phyloP scores from a whole-genome alignment of 164 flowering plant species.

The Chimonanthus praecox region DNA sequence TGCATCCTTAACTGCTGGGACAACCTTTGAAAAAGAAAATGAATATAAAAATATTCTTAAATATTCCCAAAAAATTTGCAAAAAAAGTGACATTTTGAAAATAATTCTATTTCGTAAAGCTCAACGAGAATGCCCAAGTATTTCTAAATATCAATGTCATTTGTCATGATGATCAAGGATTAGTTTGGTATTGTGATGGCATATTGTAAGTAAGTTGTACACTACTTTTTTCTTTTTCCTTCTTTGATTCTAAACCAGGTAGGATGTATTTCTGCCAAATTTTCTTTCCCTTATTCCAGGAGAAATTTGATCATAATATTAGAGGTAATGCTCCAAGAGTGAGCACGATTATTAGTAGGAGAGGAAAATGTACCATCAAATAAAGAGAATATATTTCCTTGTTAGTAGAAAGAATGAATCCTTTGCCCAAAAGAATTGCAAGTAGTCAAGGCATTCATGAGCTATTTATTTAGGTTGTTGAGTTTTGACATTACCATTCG shows the following conservation, averaged over 20 bases:
- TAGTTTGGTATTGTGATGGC: too few species aligned
- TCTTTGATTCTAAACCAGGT: too few species aligned
- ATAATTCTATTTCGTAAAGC: neutral
- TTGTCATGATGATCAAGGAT: too few species aligned
- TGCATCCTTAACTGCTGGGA: neutral
- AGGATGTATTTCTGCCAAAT: too few species aligned
- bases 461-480: neutral
- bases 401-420: too few species aligned
- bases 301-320: neutral
- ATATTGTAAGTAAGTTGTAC: too few species aligned
- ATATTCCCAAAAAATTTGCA: neutral
- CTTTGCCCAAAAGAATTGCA: neutral
- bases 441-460: slow-evolving; percentile 6
- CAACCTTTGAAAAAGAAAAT: neutral
- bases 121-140: neutral
- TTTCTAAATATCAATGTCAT: too few species aligned
- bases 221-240: too few species aligned
- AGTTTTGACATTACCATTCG: slow-evolving; percentile 45
- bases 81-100: neutral
- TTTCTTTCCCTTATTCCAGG: too few species aligned
- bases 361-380: neutral
- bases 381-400: neutral
- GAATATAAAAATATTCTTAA: too few species aligned
- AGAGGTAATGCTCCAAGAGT: neutral
- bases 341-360: too few species aligned